Conservation (phyloP, 2,329 filamentous ascomycete genomes). For the Fusarium domesticum region DNA sequence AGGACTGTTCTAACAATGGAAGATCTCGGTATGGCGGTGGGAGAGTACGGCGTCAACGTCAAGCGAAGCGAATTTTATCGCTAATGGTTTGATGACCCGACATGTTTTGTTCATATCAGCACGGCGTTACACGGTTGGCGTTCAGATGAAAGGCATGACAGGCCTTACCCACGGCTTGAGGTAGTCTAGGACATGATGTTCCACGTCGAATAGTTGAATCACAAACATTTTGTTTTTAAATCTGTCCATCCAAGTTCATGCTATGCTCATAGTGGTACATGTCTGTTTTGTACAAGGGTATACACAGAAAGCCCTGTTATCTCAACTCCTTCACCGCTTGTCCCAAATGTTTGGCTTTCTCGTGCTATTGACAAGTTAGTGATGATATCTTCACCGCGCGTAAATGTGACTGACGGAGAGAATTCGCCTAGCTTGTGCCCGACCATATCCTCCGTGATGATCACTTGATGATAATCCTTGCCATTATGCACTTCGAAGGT, state of each 20-base stretch:
- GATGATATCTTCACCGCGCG: neutral
- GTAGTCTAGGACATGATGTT: no score
- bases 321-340: slow-evolving; percentile 31
- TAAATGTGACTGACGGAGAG: slow-evolving; percentile 63
- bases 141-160: slow-evolving; percentile 12
- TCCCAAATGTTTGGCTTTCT: slow-evolving; percentile 57
- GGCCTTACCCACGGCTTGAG: no score
- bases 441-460: slow-evolving; percentile 93
- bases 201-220: no score
- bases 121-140: slow-evolving; percentile 26
- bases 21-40: slow-evolving; percentile 95
- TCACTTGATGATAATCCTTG: slow-evolving; percentile 78
- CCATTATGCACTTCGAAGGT: slow-evolving; percentile 91
- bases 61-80: slow-evolving; percentile 97
- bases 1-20: slow-evolving; percentile 97
- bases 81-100: slow-evolving; percentile 38
- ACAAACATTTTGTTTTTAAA: slow-evolving; percentile 9
- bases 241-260: slow-evolving; percentile 14
- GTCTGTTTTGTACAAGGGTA: slow-evolving; percentile 30
- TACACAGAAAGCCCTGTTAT: slow-evolving; percentile 19
- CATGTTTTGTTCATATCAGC: slow-evolving; percentile 12
- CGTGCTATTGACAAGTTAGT: slow-evolving; percentile 41
- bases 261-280: slow-evolving; percentile 30
- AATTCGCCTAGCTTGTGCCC: slow-evolving; percentile 94
- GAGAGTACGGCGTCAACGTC: slow-evolving; percentile 95